Conservation (phyloP, 2,329 filamentous ascomycete genomes). For the Chrysosporium keratinophilum region DNA sequence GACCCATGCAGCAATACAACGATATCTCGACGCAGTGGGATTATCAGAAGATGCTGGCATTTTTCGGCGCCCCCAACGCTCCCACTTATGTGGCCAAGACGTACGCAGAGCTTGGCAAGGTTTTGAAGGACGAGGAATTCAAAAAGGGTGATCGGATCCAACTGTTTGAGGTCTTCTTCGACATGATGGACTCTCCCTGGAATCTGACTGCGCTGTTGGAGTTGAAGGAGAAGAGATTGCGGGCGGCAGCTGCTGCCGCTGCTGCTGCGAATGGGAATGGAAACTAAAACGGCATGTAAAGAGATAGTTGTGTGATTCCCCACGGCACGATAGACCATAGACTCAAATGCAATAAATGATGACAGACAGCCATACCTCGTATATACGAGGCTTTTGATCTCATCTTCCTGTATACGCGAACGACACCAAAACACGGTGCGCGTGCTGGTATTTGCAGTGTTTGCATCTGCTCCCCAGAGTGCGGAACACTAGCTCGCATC, state of each 20-base stretch:
- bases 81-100: slow-evolving; percentile 14
- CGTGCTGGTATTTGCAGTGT: neutral
- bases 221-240: slow-evolving; percentile 14
- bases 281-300: neutral
- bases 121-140: slow-evolving; percentile 14
- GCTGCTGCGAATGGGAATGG: slow-evolving; percentile 1
- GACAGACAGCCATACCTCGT: neutral
- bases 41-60: slow-evolving; percentile 21
- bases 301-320: neutral
- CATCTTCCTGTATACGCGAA: neutral
- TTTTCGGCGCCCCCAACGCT: slow-evolving; percentile 19
- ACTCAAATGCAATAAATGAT: neutral
- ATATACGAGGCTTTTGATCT: no score
- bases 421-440: neutral
- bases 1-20: slow-evolving; percentile 21
- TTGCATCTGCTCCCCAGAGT: slow-evolving; percentile 2
- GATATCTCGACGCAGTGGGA: slow-evolving; percentile 22
- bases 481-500: slow-evolving; percentile 1
- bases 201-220: slow-evolving; percentile 15
- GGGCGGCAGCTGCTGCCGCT: slow-evolving; percentile 4
- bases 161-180: slow-evolving; percentile 15
- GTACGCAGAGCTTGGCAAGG: slow-evolving; percentile 15
- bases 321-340: neutral
- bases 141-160: slow-evolving; percentile 13
- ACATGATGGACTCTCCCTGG: slow-evolving; percentile 16